Evolutionary conservation across 768 basidiomycete species (phyloP), one percentile per base, ranked within the genome.

Genomic region (Baorangia bicolor): DNA sequence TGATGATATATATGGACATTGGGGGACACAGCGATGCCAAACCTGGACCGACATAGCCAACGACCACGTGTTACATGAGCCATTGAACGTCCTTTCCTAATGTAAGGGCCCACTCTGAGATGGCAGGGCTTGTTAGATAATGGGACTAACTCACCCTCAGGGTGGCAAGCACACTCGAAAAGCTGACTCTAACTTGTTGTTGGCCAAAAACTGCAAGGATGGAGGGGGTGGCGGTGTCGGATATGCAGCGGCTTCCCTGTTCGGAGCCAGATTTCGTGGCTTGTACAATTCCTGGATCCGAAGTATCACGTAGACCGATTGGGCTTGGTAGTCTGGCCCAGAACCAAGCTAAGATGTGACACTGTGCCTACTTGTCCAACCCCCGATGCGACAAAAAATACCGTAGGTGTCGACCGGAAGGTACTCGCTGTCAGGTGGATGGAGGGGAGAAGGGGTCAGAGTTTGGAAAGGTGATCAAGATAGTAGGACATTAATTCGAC

Each of bases 1-100:
- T 3, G 20, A n/a, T 9, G 62, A 57, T 49, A 54, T 61, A 61
- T 64, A 45, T 45, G 58, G 56, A 8, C 25, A 43, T 12, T 6
- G 27, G 14, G 47, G 47, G 25, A 34, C 34, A 11, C 27, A 12
- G 40, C 25, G 5, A 23, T 50, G 46, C 31, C 46, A 20, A 35
- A 28, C 35, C 57, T 46, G 7, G 34, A 52, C 23, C 4, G 42
- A 23, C 43, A 23, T n/a, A 40, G 37, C 47, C 43, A 40, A 10
- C 6, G 37, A 28, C 37, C 49, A 59, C 58, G 58, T 58, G 56
- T 27, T 27, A 1, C 38, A 5, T 23, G n/a, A n/a, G n/a, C n/a
- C n/a, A n/a, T n/a, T n/a, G n/a, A n/a, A n/a, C n/a, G n/a, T n/a
- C n/a, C n/a, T n/a, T n/a, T n/a, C n/a, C n/a, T n/a, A n/a, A n/a